These are phyloP conservation scores for Cryphonectria naterciae DNA, from an alignment of 2,329 filamentous ascomycete genomes.

Conservation along the genomic window DNA sequence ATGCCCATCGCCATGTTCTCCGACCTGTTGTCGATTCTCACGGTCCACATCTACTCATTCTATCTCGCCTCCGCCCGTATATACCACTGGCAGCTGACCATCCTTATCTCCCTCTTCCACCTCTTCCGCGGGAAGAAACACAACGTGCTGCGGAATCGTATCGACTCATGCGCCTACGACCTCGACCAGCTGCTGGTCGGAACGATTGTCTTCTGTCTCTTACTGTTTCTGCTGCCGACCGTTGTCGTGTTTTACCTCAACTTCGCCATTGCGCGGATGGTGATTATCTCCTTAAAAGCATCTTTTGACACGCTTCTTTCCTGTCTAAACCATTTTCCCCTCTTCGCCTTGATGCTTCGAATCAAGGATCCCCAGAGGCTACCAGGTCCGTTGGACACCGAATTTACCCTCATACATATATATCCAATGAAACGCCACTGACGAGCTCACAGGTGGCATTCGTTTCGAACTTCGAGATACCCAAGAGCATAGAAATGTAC, in stretches of 20 bases:
- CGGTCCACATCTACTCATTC: slow-evolving; percentile 96
- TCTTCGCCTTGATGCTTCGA: slow-evolving; percentile 95
- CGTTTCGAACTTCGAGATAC: slow-evolving; percentile 87
- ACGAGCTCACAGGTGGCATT: slow-evolving; percentile 67
- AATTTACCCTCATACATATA: background rate
- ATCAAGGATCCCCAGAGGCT: slow-evolving; percentile 90
- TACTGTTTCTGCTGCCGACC: slow-evolving; percentile 93
- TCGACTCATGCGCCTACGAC: slow-evolving; percentile 98
- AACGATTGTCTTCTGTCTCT: slow-evolving; percentile 92
- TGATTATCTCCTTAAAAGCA: slow-evolving; percentile 91
- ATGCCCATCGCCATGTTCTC: slow-evolving; percentile 97
- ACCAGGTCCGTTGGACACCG: slow-evolving; percentile 62
- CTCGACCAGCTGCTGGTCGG: slow-evolving; percentile 94
- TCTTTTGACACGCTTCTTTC: slow-evolving; percentile 88
- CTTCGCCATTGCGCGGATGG: slow-evolving; percentile 92
- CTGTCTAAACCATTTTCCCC: slow-evolving; percentile 94
- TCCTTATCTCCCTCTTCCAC: slow-evolving; percentile 96
- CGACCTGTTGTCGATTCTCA: slow-evolving; percentile 87
- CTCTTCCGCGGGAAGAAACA: slow-evolving; percentile 98
- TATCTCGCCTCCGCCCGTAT: slow-evolving; percentile 96
- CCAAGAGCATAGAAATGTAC: slow-evolving; percentile 52
- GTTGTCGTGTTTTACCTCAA: slow-evolving; percentile 97
- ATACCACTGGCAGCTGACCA: slow-evolving; percentile 97
- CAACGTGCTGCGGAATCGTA: slow-evolving; percentile 94
- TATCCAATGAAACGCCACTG: slow-evolving; percentile 29